Evolutionary conservation across 1,284 basidiomycete genomes (phyloP), one percentile per base, ranked within the genome.

Genomic region (Phlebopus sp.): DNA sequence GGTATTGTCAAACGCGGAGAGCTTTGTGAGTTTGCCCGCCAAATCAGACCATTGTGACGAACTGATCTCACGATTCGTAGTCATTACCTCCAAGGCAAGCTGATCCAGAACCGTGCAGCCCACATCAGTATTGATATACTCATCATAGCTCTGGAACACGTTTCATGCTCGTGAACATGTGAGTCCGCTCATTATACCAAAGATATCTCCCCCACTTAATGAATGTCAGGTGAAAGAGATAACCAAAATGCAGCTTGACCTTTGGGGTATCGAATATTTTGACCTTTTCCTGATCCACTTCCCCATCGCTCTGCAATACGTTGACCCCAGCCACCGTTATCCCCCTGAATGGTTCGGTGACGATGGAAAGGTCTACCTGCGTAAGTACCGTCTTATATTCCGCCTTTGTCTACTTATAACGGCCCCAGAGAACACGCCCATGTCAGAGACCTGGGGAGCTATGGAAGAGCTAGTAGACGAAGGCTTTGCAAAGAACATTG

Each of bases 251-350:
- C 88, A 90, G 59, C 79, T 92, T 27, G 68, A 68, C 4, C 75
- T 80, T 55, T 92, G 90, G 90, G 86, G 86, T 17, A 71, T 91
- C 46, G 84, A 86, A 37, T 88, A 89, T 69, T 89, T 90, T 62
- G 85, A 89, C 60, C 71, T 89, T 42, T 87, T 79, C 73, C 70
- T 87, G 42, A 72, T 92, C 42, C 90, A 92, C 65, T 91, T 92
- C 76, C 90, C 90, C 17, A 74, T 91, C 53, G 69, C 88, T 31
- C 72, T 92, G 53, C 62, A 82, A 65, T 90, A 90, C 58, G 85
- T 92, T 44, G 84, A 89, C 59, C 86, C 85, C 31, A 61, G 62
- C n/a, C 77, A 81, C 58, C 80, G 81, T 52, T 92, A 87, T 68
- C 89, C 90, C 37, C 83, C 87, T 18, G 88, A 82, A 58, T 92